Base-by-base conservation (phyloP, 495 filamentous ascomycete genomes). In the Trichoderma gamsii region DNA sequence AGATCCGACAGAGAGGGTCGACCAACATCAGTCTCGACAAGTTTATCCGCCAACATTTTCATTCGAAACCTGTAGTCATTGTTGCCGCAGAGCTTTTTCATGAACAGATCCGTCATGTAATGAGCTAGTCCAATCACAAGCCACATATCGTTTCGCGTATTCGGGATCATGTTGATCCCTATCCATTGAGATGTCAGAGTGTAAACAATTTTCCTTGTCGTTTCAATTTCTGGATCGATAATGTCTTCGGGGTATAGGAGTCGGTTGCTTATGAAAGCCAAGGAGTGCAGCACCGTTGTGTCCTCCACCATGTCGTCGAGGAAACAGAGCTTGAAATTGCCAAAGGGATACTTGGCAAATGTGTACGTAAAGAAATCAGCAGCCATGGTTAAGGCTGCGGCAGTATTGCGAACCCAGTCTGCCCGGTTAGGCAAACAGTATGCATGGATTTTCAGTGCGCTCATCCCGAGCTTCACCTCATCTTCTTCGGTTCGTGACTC, bases 51-150 rank as follows among this genome's bases (percentile, higher is more conserved):
- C 75, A 90, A 87, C 38, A 86, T 83, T 79, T 99, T 99, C 70
- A 95, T 86, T n/a, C 91, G 90, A 73, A 91, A 97, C 23, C 91
- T 83, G 72, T 95, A 94, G 73, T 96, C 92, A 73, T 99, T 99
- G 70, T 94, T 96, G 2, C 95, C 95, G 75, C 90, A 94, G 16
- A 99, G 81, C 67, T 83, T 87, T 71, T 86, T 91, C 87, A 98
- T 90, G 77, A 94, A 98, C 2, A 90, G 84, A 69, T 95, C 93
- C 9, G 96, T 92, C 80, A 98, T 94, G 78, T 90, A 97, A 83
- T 91, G 93, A 25, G 93, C 89, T 64, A 96, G 89, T 4, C 95
- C 96, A 70, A 94, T 86, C 12, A 93, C 89, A n/a, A 93, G 86
- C 95, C 95, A 99, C 16, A 83, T 88, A 74, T 99, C 95, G n/a